Base-by-base conservation (phyloP, 768 basidiomycete genomes). In the Hericium coralloides region DNA sequence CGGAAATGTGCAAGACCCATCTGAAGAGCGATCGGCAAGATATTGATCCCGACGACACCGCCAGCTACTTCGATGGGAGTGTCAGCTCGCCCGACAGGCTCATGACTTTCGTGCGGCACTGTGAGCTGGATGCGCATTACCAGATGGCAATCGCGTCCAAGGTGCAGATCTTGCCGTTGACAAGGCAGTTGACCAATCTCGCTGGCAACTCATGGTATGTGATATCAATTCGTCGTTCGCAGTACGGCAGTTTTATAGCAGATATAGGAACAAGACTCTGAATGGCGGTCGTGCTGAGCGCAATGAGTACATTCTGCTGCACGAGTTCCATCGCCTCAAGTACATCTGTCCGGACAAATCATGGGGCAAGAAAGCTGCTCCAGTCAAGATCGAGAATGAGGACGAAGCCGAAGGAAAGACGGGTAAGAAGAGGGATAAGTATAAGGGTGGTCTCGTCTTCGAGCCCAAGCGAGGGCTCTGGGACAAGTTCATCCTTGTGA, bases 231-330 rank as follows among this genome's bases (percentile, higher is more conserved):
- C 22, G 6, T 14, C 26, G 25, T 37, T 1, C 31, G 26, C 37
- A 12, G 22, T 31, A 17, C 36, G 45, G 12, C 12, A 2, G 20
- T 45, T 59, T 37, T 55, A 18, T 36, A 18, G 7, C 15, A 26
- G 36, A 31, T 37, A 23, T 64, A 98, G 95, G 95, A 98, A 95
- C 72, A 92, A 95, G 66, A 98, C 97, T 0, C 70, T 99, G 48
- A 98, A 93, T 62, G 95, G 95, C 60, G 97, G 95, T 64, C 92
- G 97, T 55, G 97, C 97, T 0, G 97, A 98, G 66, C 92, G 97
- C 25, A 99, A 98, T 70, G 97, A 98, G 70, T 99, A 95, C 76
- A 98, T 99, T 81, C 74, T 99, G 45, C 78, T 99, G 17, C 97
- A 99, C 69, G 95, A 98, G 69, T 99, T 99, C 73, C 94, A 99